Conservation (phyloP, 441 rosid genomes). For the Kokia cookei region DNA sequence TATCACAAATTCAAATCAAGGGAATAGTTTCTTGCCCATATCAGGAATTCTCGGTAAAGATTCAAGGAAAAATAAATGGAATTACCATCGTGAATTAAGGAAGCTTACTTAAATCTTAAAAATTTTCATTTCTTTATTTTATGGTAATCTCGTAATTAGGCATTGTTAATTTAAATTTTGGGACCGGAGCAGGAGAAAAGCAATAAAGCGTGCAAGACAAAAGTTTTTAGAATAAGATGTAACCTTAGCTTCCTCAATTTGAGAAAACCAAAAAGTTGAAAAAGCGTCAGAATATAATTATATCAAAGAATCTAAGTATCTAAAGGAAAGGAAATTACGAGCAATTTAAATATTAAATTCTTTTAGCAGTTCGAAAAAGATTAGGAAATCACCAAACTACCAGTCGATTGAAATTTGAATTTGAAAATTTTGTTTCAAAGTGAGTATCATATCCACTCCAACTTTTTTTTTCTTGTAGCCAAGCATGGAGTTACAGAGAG, state of each 20-base stretch:
- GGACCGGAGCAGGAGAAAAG: constrained; percentile 16
- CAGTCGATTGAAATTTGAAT: neutral
- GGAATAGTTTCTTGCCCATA: neutral
- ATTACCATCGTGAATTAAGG: neutral
- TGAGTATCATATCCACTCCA: neutral
- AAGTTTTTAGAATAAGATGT: neutral
- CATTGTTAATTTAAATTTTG: neutral
- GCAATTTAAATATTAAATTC: neutral
- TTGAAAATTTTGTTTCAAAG: neutral
- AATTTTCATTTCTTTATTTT: neutral
- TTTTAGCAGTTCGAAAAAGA: neutral
- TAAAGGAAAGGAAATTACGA: neutral
- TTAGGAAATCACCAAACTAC: neutral
- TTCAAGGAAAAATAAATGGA: neutral
- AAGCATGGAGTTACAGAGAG: neutral
- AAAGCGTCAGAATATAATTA: neutral
- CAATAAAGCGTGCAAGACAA: constrained; percentile 15
- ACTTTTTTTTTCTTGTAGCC: neutral
- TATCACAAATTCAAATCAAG: neutral
- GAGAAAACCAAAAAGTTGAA: neutral
- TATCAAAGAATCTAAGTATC: neutral
- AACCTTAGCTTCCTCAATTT: constrained; percentile 2
- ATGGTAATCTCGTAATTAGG: neutral
- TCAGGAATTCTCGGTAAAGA: neutral
- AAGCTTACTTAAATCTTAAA: neutral